A percentile compares a stretch with the other conserved stretches of the same genome.
These are phyloP conservation scores for Blastocystis sp. DNA, from an alignment of 352 stramenopile species.

Conservation along the genomic window DNA sequence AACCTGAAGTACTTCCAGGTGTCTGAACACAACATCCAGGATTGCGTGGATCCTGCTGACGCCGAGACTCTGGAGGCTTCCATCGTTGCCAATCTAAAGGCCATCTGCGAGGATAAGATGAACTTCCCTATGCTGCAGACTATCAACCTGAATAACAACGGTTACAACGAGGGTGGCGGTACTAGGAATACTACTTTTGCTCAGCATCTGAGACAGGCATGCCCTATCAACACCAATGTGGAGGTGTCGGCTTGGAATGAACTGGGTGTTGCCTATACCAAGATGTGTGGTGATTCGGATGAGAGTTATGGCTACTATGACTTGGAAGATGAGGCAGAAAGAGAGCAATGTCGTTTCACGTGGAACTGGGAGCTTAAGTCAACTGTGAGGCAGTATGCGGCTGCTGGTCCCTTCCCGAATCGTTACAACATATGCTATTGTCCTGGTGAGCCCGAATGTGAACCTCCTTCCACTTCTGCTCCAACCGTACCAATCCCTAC, in stretches of 20 bases:
- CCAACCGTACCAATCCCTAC: no score
- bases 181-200: no score
- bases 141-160: neutral
- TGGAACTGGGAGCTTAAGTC: neutral
- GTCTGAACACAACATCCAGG: neutral
- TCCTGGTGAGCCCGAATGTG: neutral
- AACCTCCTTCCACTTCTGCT: neutral
- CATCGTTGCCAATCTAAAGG: neutral
- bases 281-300: neutral
- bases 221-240: neutral
- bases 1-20: conserved; percentile 23
- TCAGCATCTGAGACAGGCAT: no score
- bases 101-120: conserved; percentile 13
- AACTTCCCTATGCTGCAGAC: neutral
- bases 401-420: neutral
- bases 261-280: neutral
- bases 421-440: neutral
- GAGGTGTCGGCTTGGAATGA: neutral
- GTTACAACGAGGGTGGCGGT: no score
- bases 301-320: neutral
- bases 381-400: neutral
- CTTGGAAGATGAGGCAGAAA: neutral
- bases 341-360: neutral
- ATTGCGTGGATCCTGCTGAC: neutral
- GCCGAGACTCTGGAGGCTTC: neutral